phyloP scores from a whole-genome alignment of 176 grass and related monocot species.

The Hordeum marinum region DNA sequence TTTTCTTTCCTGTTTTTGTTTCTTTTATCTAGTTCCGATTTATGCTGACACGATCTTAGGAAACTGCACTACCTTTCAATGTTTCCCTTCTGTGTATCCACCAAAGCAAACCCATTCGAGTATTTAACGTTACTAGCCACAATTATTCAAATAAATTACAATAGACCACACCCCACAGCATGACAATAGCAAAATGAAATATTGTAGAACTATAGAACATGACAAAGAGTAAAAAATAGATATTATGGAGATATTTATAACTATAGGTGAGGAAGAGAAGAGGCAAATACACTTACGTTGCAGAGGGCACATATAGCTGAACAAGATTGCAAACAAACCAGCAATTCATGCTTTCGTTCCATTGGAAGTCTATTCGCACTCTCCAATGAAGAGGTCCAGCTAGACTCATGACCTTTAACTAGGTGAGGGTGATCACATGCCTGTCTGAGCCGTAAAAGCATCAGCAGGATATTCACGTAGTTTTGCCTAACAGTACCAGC shows the following conservation, averaged over 20 bases:
- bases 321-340: constrained; percentile 78
- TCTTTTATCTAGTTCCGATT: background rate
- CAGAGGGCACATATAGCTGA: constrained; percentile 84
- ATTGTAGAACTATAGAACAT: background rate
- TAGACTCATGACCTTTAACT: constrained; percentile 72
- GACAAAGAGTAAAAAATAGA: background rate
- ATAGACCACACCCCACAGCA: background rate
- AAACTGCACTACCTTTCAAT: background rate
- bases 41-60: background rate
- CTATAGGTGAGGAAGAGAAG: background rate
- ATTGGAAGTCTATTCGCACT: constrained; percentile 63
- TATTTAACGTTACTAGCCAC: background rate
- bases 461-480: constrained; percentile 97
- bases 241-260: background rate
- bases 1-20: background rate
- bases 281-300: constrained; percentile 55
- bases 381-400: constrained; percentile 70
- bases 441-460: constrained; percentile 95
- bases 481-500: constrained; percentile 98
- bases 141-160: constrained; percentile 18
- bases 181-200: constrained; percentile 3
- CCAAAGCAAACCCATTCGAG: background rate
- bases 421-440: constrained; percentile 89
- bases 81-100: background rate
- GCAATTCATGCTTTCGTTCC: constrained; percentile 66